Base-by-base conservation (phyloP, 805 yeast species). In the Huiozyma sinensis region DNA sequence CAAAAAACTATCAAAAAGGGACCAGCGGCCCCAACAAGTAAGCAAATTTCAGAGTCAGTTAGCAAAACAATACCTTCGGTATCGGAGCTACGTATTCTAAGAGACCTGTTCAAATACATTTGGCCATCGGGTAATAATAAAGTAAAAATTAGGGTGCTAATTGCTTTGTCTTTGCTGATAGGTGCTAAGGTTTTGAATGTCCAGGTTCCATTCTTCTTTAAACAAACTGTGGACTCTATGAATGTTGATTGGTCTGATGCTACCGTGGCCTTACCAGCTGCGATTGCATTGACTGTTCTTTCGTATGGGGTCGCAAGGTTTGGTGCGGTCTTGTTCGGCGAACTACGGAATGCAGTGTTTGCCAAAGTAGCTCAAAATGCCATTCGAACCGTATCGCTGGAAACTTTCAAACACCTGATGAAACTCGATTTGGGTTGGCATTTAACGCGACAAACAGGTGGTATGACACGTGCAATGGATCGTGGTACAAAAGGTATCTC, bases 401-500 rank as follows among this genome's bases (percentile, higher is more conserved):
- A 83, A 57, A 88, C 97, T 0, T 92, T 90, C 62, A 71, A 69
- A 38, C 97, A 90, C 61, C 67, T 92, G 42, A 71, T 92, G 63
- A 77, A 77, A 54, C 71, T 92, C 62, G 98, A 92, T 64, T 67
- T 89, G 44, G 83, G 86, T 17, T 92, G 90, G 74, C 98, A 92
- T 62, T 65, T 92, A 36, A 73, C 90, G 8, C 72, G 89, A 52
- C 97, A 92, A 62, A 92, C 98, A 0, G 98, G 98, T 51, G 97
- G 96, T 0, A 65, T 92, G 32, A 90, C 97, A 0, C 71, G 98
- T 48, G 97, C 97, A 1, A 92, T 92, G 56, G 98, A 92, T 57
- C 72, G 98, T 50, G 98, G 98, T 62, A 90, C 97, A 1, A 90
- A 92, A 55, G 98, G 98, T 68, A 90, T 92, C 43, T 81, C 94